Conservation (phyloP, 768 basidiomycete species). For the Mrakia gelida region DNA sequence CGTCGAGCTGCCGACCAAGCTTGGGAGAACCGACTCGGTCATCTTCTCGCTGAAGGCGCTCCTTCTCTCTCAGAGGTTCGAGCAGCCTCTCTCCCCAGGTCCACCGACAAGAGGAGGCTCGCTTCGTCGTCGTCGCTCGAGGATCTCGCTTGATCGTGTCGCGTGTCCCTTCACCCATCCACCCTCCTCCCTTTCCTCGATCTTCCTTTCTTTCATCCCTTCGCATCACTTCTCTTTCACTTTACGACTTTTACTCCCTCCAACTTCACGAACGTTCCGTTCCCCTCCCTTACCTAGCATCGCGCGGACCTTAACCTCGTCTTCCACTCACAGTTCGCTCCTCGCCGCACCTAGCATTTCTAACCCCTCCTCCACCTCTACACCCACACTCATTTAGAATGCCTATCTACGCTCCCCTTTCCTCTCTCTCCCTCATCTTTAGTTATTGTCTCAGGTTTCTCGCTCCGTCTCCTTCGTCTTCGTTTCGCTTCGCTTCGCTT, state of each 20-base stretch:
- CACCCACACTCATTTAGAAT: background rate
- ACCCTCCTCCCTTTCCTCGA: background rate
- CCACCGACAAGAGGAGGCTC: conserved; percentile 2
- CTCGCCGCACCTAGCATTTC: background rate
- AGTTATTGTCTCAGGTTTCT: too few relatives aligned
- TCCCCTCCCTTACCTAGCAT: background rate
- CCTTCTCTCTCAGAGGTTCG: background rate
- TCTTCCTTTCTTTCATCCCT: background rate
- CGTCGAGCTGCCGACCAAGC: too few relatives aligned
- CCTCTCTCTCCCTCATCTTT: background rate
- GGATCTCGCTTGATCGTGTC: background rate
- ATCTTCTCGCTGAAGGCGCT: background rate
- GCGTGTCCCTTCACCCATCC: background rate
- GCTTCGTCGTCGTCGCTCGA: background rate
- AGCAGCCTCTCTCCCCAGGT: background rate
- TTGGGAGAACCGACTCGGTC: background rate
- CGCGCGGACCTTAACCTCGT: background rate
- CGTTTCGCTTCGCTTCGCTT: background rate
- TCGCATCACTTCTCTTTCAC: background rate
- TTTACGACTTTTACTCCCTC: background rate
- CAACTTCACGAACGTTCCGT: background rate
- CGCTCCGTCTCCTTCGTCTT: background rate
- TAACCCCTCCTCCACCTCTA: background rate
- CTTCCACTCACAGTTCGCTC: background rate
- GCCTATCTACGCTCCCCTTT: background rate